These are phyloP conservation scores for Phoma herbarum DNA, from an alignment of 2,329 filamentous ascomycete species.

Conservation along the genomic window DNA sequence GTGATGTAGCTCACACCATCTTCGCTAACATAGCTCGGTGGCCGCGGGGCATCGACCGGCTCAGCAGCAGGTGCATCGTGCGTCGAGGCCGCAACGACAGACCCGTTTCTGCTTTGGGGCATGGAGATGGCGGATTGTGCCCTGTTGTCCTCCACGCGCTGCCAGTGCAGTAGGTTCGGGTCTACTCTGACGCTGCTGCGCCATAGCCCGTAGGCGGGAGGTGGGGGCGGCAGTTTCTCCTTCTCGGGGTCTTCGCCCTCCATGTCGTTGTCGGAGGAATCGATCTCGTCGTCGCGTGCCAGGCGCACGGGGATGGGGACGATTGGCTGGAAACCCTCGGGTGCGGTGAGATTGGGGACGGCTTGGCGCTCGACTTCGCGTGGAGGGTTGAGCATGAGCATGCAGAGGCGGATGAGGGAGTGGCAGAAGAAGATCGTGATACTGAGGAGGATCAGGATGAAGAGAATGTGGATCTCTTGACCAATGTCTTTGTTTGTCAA, in stretches of 20 bases:
- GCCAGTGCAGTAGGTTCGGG: constrained; percentile 83
- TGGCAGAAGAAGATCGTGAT: constrained; percentile 83
- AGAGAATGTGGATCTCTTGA: constrained; percentile 78
- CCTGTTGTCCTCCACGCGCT: constrained; percentile 59
- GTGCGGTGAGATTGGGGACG: constrained; percentile 61
- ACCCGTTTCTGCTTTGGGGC: constrained; percentile 6
- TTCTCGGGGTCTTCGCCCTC: constrained; percentile 31
- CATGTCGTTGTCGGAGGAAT: constrained; percentile 57
- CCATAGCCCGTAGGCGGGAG: constrained; percentile 88
- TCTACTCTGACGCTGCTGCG: constrained; percentile 82
- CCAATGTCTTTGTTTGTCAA: constrained; percentile 70
- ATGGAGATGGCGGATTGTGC: constrained; percentile 8
- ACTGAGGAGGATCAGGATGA: constrained; percentile 79
- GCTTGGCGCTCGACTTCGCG: constrained; percentile 34
- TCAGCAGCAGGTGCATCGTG: not conserved
- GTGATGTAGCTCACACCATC: constrained; percentile 78
- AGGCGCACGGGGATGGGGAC: constrained; percentile 80
- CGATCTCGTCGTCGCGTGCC: constrained; percentile 76
- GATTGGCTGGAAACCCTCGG: constrained; percentile 73
- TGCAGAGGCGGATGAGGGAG: constrained; percentile 75
- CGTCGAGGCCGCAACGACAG: not conserved
- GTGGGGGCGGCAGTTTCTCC: constrained; percentile 52
- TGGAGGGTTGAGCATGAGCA: constrained; percentile 66
- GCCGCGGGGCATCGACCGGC: constrained; percentile 55
- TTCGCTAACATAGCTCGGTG: constrained; percentile 79